These are phyloP conservation scores for Rhizopus sp. DNA, from an alignment of 371 early-diverging fungal genomes.

Conservation along the genomic window DNA sequence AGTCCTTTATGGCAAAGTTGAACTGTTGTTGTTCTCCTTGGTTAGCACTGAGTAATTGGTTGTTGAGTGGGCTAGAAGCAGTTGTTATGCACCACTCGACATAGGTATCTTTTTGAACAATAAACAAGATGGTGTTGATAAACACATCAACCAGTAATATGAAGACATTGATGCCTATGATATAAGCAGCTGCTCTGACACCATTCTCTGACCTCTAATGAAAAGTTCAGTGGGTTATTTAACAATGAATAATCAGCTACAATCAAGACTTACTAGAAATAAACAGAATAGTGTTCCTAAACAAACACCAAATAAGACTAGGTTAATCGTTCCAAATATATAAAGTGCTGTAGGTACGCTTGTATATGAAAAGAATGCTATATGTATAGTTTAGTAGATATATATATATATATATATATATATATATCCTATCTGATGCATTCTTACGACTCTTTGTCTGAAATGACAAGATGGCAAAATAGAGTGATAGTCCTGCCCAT, in stretches of 20 bases:
- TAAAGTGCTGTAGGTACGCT: slow-evolving; percentile 28
- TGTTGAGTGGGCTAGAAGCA: slow-evolving; percentile 15
- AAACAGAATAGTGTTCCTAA: slow-evolving; percentile 34
- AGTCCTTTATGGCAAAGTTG: slow-evolving; percentile 23
- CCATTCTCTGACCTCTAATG: slow-evolving; percentile 14
- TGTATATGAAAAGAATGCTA: slow-evolving; percentile 47
- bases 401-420: background rate
- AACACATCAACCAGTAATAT: slow-evolving; percentile 31
- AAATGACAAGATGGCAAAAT: slow-evolving; percentile 50
- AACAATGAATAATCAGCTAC: slow-evolving; percentile 2
- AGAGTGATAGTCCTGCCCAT: slow-evolving; percentile 50
- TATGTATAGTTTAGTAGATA: background rate
- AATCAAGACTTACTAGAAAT: slow-evolving; percentile 26
- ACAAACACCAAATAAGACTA: slow-evolving; percentile 31
- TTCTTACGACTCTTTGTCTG: slow-evolving; percentile 47
- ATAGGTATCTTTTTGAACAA: slow-evolving; percentile 26
- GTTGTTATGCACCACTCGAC: slow-evolving; percentile 31
- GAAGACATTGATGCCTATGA: slow-evolving; percentile 25
- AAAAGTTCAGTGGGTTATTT: background rate
- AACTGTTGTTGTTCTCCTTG: slow-evolving; percentile 1
- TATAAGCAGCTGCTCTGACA: slow-evolving; percentile 16
- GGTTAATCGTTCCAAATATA: slow-evolving; percentile 45
- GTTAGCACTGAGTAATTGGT: slow-evolving; percentile 1
- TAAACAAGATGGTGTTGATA: slow-evolving; percentile 38
- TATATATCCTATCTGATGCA: background rate